Evolutionary conservation across 371 early-diverging fungal species (phyloP), one percentile per base, ranked within the genome.

Genomic region (Quaeritorhiza haematococci): DNA sequence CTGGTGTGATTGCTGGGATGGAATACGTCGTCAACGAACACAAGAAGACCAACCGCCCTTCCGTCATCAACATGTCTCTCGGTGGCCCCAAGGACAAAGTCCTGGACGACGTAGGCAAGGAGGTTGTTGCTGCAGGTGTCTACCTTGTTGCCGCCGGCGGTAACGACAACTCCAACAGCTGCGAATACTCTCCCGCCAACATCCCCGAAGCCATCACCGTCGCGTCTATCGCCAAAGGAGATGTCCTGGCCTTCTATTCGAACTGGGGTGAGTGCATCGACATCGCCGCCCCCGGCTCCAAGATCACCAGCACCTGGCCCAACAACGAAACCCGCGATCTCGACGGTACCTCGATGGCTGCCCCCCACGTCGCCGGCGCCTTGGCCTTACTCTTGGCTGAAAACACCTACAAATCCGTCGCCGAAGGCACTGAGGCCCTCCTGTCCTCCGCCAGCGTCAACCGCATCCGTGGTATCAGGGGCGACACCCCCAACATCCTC

Each of bases 321-420:
- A n/a, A n/a, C n/a, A n/a, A n/a, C n/a, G 38, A 38, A 13, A 38
- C 38, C 13, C 13, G 19, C 13, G 88, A 87, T 32, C 92, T 96
- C 65, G 93, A 94, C 41, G 99, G 99, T 51, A 99, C 99, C 15
- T 92, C 94, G 34, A 99, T 99, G 99, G 99, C 99, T 32, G 81
- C 92, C 7, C 99, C 99, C 21, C 99, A 99, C 69, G 96, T 96
- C 47, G 86, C 92, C 63, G 99, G 99, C 53, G 78, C 94, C 41
- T 84, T 96, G 55, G 98, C 98, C 41, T 68, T 86, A 19, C 13
- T 38, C 27, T 45, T 19, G 46, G 21, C 23, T 45, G 21, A 23
- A 21, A 45, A 45, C 27, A 21, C 46, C 10, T 10, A 7, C 7
- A 19, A 10, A 7, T 21, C 46, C 6, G 21, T 21, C 23, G 27